These are phyloP conservation scores for Caloboletus firmus DNA, from an alignment of 1,284 basidiomycete genomes.

Conservation along the genomic window DNA sequence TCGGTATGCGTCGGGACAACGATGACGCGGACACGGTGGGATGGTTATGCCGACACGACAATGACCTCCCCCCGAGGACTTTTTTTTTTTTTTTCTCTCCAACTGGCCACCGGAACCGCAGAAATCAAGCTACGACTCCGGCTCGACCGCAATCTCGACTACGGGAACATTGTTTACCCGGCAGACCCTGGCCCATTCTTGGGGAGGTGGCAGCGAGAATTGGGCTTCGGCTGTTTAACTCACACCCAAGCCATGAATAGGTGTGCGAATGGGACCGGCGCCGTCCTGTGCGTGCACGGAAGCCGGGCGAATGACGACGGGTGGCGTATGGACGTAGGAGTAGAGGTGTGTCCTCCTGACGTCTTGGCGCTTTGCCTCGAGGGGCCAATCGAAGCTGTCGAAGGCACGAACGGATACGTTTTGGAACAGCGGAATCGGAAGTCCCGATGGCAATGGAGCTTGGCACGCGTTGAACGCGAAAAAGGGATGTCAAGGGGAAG, in stretches of 20 bases:
- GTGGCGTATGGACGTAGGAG: slow-evolving; percentile 10
- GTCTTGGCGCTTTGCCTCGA: slow-evolving; percentile 17
- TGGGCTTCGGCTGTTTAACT: too few species aligned
- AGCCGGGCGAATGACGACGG: slow-evolving; percentile 10
- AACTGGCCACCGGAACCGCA: slow-evolving; percentile 7
- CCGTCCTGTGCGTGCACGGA: slow-evolving; percentile 20
- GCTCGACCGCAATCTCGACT: slow-evolving; percentile 2
- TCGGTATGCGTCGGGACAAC: neutral
- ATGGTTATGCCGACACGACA: slow-evolving; percentile 11
- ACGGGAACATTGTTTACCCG: neutral
- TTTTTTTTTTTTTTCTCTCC: too few species aligned
- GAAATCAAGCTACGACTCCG: slow-evolving; percentile 15
- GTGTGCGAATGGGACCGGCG: slow-evolving; percentile 8
- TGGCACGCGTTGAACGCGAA: slow-evolving; percentile 24
- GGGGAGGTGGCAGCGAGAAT: too few species aligned
- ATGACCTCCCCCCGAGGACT: slow-evolving; percentile 4
- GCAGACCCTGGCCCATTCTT: neutral
- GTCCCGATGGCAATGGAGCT: slow-evolving; percentile 31
- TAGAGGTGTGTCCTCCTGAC: slow-evolving; percentile 6
- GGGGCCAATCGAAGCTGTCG: slow-evolving; percentile 22
- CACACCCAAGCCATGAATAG: slow-evolving; percentile 9
- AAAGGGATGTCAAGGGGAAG: slow-evolving; percentile 21
- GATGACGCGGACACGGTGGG: slow-evolving; percentile 2
- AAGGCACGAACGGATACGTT: slow-evolving; percentile 13
- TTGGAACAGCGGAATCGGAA: slow-evolving; percentile 32